Evolutionary conservation across 106 monocot genomes (phyloP), one percentile per base, ranked within the genome.

Genomic region (Hemerocallis citrina): DNA sequence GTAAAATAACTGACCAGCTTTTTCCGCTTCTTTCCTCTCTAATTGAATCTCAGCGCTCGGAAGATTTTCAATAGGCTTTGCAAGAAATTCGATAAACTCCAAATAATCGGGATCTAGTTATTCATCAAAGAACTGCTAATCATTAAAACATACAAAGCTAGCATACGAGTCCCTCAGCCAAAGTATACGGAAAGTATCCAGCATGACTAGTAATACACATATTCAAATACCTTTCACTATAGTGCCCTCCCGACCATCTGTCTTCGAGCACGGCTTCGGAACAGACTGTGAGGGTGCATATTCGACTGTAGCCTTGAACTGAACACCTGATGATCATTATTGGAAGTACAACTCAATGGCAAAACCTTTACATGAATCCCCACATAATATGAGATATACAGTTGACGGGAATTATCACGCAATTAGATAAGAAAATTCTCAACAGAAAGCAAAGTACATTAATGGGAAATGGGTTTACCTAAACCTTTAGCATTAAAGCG

Each of bases 21-120:
- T 70, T 77, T 92, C 86, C 54, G 91, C 76, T 79, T 92, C 91
- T 57, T 65, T 86, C 59, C 77, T 86, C 71, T 92, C 86, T 4
- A 86, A 72, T 67, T 92, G 91, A 66, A 92, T 83, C 71, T 92
- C 86, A 59, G 91, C 83, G 57, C 91, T 92, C 11, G 86, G 91
- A 65, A 92, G 83, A 75, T 86, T 73, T 33, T 92, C 91, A 56
- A 46, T 61, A 52, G 89, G 89, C 63, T 86, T 92, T 29, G 79
- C 71, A 62, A 92, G 37, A 38, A 56, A 67, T 49, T 86, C 81
- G 64, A 92, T 71, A 64, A 86, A 92, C 25, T 79, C 76, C 72
- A 80, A 15, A 63, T 83, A 92, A 44, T 92, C 86, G 23, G 77
- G 85, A 79, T 91, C 85, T 91, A 72, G 5, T 68, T 48, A 79